Percentiles rank a stretch among this genome's conserved stretches.
phyloP scores from a whole-genome alignment of 73 alveolate species.

The Diophrys sp. region DNA sequence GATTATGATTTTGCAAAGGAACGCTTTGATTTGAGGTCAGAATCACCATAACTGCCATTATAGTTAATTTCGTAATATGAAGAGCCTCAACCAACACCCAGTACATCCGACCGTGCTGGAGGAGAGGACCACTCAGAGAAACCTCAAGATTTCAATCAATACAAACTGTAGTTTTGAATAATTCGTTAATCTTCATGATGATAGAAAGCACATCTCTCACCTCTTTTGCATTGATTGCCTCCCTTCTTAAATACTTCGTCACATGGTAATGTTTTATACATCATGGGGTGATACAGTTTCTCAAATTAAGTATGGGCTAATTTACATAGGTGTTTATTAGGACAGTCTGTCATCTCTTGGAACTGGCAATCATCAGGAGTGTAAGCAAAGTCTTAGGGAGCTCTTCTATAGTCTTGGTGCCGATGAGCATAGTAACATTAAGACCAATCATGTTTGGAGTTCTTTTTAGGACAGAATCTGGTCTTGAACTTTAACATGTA shows the following conservation, averaged over 20 bases:
- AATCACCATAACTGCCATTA: no score
- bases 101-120: no score
- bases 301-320: constrained; percentile 13
- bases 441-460: neutral
- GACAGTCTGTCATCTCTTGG: neutral
- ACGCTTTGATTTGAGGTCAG: no score
- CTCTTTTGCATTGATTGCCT: constrained; percentile 3
- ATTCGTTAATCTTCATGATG: no score
- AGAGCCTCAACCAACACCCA: no score
- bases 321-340: neutral
- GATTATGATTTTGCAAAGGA: no score
- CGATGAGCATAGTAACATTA: neutral
- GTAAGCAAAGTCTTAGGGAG: neutral
- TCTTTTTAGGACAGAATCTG: neutral
- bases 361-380: neutral
- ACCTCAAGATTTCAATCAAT: no score
- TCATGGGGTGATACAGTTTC: constrained; percentile 35
- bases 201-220: constrained; percentile 35
- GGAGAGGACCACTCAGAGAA: no score
- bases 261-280: constrained; percentile 28
- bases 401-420: neutral
- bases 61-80: no score
- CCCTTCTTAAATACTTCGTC: constrained; percentile 6
- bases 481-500: neutral
- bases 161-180: no score